Evolutionary conservation across 2,329 filamentous ascomycete genomes (phyloP).

Genomic region (Fonsecaea pedrosoi): DNA sequence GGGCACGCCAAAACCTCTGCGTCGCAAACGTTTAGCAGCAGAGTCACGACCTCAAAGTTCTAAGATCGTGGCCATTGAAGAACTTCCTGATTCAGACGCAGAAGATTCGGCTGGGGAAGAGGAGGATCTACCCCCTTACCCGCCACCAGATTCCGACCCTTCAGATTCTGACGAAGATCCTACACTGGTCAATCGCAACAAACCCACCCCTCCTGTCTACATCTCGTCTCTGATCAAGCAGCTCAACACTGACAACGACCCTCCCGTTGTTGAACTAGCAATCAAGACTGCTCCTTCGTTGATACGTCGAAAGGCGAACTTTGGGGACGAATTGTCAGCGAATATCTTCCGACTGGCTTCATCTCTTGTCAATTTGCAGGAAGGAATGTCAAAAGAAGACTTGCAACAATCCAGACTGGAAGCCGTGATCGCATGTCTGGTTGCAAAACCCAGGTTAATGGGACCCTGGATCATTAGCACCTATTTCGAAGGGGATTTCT

Average conservation of each 20-base stretch:
- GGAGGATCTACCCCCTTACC: constrained; percentile 73
- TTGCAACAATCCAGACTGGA: constrained; percentile 80
- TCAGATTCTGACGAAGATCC: constrained; percentile 95
- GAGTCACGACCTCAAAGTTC: constrained; percentile 40
- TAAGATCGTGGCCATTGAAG: constrained; percentile 65
- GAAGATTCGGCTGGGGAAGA: constrained; percentile 41
- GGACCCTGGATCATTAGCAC: constrained; percentile 82
- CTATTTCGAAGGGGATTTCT: constrained; percentile 92
- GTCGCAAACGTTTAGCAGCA: constrained; percentile 16
- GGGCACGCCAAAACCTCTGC: constrained; percentile 3
- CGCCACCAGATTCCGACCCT: constrained; percentile 83
- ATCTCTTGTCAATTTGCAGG: constrained; percentile 78
- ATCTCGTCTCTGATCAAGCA: constrained; percentile 41
- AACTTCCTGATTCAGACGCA: constrained; percentile 64
- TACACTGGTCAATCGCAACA: constrained; percentile 82
- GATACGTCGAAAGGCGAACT: constrained; percentile 85
- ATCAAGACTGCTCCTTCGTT: constrained; percentile 77
- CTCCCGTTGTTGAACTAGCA: constrained; percentile 82
- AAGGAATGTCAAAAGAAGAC: constrained; percentile 77
- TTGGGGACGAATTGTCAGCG: constrained; percentile 85
- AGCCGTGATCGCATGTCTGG: constrained; percentile 79
- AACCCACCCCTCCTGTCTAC: constrained; percentile 78
- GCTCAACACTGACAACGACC: constrained; percentile 77
- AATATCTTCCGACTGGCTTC: constrained; percentile 82
- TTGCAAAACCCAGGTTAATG: constrained; percentile 77